Conservation (phyloP, 345 rosid species). For the Pugionium dolabratum region DNA sequence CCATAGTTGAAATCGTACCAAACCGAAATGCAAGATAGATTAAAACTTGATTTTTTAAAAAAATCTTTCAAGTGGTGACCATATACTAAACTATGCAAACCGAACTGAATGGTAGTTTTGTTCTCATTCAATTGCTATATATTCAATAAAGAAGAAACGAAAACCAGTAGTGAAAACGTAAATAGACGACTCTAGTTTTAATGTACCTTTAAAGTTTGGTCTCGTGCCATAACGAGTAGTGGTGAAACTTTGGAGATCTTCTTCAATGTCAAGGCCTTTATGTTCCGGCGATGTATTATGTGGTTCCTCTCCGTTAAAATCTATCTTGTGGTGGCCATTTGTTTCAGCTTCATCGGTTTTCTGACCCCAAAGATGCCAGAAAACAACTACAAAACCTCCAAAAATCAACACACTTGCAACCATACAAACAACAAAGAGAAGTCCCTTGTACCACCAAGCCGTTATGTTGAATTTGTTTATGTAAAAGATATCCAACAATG, state of each 20-base stretch:
- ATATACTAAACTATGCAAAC: background rate
- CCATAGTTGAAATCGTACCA: background rate
- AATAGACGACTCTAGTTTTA: too few species aligned
- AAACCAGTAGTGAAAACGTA: too few species aligned
- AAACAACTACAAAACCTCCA: conserved; percentile 67
- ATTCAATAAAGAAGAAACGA: too few species aligned
- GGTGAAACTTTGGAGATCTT: conserved; percentile 34
- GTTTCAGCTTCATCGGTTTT: conserved; percentile 28
- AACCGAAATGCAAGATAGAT: background rate
- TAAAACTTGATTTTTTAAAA: too few species aligned
- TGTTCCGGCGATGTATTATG: conserved; percentile 20
- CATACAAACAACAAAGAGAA: conserved; percentile 68
- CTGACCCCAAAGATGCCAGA: conserved; percentile 73
- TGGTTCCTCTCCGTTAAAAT: conserved; percentile 10
- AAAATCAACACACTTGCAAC: conserved; percentile 58
- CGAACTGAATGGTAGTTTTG: background rate
- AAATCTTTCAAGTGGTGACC: too few species aligned
- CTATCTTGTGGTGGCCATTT: conserved; percentile 17
- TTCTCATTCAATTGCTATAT: background rate
- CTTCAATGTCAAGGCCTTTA: conserved; percentile 9
- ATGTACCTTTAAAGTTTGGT: conserved; percentile 73
- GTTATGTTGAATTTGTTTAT: conserved; percentile 53
- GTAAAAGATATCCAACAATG: conserved; percentile 55
- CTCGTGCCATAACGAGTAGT: conserved; percentile 65
- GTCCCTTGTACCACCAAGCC: conserved; percentile 87